A percentile compares a stretch with the other conserved stretches of the same genome.
Evolutionary conservation across 2,329 filamentous ascomycete species (phyloP).

Genomic region (Fusarium protoensiforme): DNA sequence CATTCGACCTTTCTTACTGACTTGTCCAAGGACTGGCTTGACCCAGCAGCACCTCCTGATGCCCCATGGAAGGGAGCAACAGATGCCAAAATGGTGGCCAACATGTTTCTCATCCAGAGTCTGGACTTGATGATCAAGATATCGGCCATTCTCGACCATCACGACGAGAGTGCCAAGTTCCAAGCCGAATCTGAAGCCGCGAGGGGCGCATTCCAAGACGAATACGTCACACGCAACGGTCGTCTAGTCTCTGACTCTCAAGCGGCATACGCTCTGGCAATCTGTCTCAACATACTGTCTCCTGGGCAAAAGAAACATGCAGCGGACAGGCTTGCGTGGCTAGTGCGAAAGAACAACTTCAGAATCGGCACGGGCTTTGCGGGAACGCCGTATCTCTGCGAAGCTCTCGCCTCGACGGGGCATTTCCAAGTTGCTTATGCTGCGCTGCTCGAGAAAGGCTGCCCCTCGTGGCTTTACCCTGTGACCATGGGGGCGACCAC

Average conservation of each 20-base stretch:
- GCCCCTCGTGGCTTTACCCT: conserved; percentile 53
- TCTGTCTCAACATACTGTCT: conserved; percentile 12
- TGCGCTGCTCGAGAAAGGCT: conserved; percentile 50
- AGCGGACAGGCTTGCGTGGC: background rate
- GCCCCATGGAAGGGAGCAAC: conserved; percentile 52
- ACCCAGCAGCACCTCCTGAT: conserved; percentile 52
- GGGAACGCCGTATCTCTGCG: conserved; percentile 48
- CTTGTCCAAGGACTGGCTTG: conserved; percentile 57
- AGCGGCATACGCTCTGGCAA: conserved; percentile 19
- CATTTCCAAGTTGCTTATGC: conserved; percentile 38
- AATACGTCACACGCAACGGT: conserved; percentile 17
- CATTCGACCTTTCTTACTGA: background rate
- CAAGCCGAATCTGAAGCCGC: background rate
- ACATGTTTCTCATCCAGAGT: conserved; percentile 58
- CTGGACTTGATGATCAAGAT: conserved; percentile 51
- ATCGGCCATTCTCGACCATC: conserved; percentile 43
- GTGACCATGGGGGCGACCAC: conserved; percentile 54
- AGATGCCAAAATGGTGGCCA: conserved; percentile 52
- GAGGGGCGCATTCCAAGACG: conserved; percentile 23
- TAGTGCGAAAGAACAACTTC: conserved; percentile 21
- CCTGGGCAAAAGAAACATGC: conserved; percentile 2
- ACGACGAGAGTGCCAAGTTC: conserved; percentile 10
- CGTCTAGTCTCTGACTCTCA: conserved; percentile 22
- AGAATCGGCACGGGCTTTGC: conserved; percentile 42
- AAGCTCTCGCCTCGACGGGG: background rate